Evolutionary conservation across 1,284 basidiomycete species (phyloP), one percentile per base, ranked within the genome.

Genomic region (Ceratobasidium papillatum): DNA sequence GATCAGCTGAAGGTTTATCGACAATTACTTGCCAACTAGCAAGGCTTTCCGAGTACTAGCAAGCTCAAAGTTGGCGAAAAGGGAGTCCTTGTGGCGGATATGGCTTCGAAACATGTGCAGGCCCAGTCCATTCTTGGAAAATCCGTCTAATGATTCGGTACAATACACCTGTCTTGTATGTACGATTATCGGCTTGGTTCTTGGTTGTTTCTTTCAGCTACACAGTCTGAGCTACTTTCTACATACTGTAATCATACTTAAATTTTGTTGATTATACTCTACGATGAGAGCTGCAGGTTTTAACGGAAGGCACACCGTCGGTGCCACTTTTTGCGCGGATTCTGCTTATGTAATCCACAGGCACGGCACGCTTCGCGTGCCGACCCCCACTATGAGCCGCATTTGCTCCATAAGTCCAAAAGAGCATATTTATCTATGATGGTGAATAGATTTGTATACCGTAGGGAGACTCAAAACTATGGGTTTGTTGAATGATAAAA

Each of bases 291-390:
- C 45, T 3, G 17, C 14, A 4, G 45, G 14, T 19, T 7, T 49
- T 49, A 7, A 49, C 45, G 45, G 45, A 49, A n/a, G 4, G 17
- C 45, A 49, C 14, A n/a, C 45, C 17, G n/a, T 45, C 19, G 12
- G 36, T 43, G 63, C 45, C 63, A 65, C 47, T 34, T 65, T 65
- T 65, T 45, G 41, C 22, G 12, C 63, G 27, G 34, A 65, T 27
- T 47, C 27, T 65, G 63, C 63, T 65, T 65, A 65, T 65, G 63
- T 65, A n/a, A n/a, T n/a, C n/a, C n/a, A n/a, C n/a, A n/a, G n/a
- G n/a, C n/a, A n/a, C n/a, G n/a, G n/a, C n/a, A 65, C 52, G 30
- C 52, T 3, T 5, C 25, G 30, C 52, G 22, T 54, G 52, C 52
- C 30, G 52, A 54, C 30, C 52, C 52, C 52, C 52, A 54, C 25